These are phyloP conservation scores for Phytopythium kandeliae DNA, from an alignment of 352 stramenopile species.

Conservation along the genomic window DNA sequence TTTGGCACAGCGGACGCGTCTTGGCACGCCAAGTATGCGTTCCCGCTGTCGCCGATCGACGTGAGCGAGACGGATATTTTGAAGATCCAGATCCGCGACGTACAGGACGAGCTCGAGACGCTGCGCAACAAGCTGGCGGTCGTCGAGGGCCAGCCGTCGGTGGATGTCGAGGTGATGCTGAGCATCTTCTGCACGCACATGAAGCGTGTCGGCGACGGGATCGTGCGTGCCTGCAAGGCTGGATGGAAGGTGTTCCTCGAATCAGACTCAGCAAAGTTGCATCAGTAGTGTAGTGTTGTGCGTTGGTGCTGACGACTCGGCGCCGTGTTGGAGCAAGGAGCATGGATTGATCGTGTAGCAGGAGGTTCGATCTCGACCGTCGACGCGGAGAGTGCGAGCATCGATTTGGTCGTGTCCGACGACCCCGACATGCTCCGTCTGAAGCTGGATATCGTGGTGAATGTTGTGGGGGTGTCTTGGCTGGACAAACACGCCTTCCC, in stretches of 20 bases:
- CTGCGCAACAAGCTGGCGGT: neutral
- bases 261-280: no score
- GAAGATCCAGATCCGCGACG: neutral
- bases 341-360: neutral
- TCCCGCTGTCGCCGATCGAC: neutral
- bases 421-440: neutral
- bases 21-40: slow-evolving; percentile 1
- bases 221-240: neutral
- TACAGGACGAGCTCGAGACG: slow-evolving; percentile 2
- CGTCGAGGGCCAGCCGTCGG: neutral
- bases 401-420: neutral
- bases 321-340: neutral
- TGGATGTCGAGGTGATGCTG: neutral
- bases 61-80: slow-evolving; percentile 7
- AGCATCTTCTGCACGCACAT: neutral
- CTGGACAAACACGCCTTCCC: neutral
- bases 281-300: no score
- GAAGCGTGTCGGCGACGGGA: neutral
- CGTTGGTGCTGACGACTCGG: no score
- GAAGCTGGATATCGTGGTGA: neutral
- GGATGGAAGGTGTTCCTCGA: neutral
- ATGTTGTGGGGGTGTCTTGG: neutral
- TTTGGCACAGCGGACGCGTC: neutral
- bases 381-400: neutral
- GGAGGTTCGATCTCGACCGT: neutral